Conservation (phyloP, 441 rosid genomes). For the Populus hybrid region DNA sequence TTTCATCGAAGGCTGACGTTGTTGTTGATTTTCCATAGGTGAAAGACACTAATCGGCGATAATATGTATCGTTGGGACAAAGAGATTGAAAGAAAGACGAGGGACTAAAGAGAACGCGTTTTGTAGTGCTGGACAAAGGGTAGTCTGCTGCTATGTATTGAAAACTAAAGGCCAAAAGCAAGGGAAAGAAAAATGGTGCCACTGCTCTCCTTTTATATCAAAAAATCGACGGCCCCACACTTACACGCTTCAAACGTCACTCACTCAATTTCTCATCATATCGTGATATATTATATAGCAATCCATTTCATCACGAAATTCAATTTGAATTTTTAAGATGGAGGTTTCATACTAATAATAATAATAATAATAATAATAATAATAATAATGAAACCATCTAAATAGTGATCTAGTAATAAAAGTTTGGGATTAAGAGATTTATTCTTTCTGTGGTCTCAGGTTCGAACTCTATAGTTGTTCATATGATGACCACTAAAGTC, state of each 20-base stretch:
- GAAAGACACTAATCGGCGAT: constrained; percentile 3
- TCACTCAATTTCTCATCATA: not conserved
- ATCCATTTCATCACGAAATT: not conserved
- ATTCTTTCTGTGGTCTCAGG: no score
- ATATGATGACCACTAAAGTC: no score
- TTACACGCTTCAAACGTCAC: constrained; percentile 5
- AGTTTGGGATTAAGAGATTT: no score
- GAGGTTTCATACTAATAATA: not conserved
- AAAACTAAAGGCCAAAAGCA: constrained; percentile 23
- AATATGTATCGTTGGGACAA: not conserved
- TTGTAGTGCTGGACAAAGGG: constrained; percentile 7
- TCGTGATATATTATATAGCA: no score
- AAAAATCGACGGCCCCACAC: constrained; percentile 11
- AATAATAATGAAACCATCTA: no score
- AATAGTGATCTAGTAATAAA: no score
- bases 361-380: no score
- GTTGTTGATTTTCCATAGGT: constrained; percentile 41
- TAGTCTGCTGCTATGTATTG: constrained; percentile 9
- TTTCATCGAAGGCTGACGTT: constrained; percentile 26
- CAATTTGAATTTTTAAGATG: not conserved
- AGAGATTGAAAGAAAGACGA: not conserved
- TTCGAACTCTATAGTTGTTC: no score
- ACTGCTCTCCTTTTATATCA: constrained; percentile 24
- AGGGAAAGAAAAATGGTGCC: constrained; percentile 25
- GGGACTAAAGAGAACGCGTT: constrained; percentile 8